Conservation (phyloP, 495 filamentous ascomycete genomes). For the Trichoderma asperelloides region DNA sequence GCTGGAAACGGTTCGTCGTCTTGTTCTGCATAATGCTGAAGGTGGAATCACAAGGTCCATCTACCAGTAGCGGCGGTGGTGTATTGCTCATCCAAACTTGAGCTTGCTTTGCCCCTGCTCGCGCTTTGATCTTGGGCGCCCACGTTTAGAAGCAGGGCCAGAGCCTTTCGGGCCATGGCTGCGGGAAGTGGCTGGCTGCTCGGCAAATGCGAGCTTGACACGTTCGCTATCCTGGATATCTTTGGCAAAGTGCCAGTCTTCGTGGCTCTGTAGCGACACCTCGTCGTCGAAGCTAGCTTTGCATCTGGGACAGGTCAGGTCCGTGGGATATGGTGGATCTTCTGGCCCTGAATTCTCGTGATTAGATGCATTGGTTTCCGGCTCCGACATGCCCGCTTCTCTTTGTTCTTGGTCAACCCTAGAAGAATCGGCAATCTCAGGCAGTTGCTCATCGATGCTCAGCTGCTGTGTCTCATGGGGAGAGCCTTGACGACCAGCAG, state of each 20-base stretch:
- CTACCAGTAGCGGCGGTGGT: neutral
- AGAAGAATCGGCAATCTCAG: neutral
- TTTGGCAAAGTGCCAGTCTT: constrained; percentile 95
- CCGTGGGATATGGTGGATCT: neutral
- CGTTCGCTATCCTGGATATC: constrained; percentile 60
- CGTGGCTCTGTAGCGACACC: constrained; percentile 63
- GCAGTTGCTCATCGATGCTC: constrained; percentile 13
- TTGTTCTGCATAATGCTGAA: neutral
- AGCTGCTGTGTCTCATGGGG: constrained; percentile 18
- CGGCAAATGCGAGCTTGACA: constrained; percentile 35
- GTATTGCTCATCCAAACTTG: constrained; percentile 52
- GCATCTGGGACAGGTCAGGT: constrained; percentile 59
- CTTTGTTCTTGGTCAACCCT: neutral
- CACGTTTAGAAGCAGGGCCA: constrained; percentile 15
- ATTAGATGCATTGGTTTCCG: neutral
- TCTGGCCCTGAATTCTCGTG: neutral
- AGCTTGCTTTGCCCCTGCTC: constrained; percentile 74
- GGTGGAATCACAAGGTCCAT: neutral
- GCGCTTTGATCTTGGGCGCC: constrained; percentile 23
- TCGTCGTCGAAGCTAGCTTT: constrained; percentile 42
- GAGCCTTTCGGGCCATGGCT: neutral
- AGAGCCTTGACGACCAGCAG: neutral
- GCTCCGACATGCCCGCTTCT: neutral
- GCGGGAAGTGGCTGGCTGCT: constrained; percentile 23
- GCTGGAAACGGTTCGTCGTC: neutral